A percentile compares a stretch with the other conserved stretches of the same genome.
These are phyloP conservation scores for Ogataea paraovalis DNA, from an alignment of 805 yeast species.

Conservation along the genomic window DNA sequence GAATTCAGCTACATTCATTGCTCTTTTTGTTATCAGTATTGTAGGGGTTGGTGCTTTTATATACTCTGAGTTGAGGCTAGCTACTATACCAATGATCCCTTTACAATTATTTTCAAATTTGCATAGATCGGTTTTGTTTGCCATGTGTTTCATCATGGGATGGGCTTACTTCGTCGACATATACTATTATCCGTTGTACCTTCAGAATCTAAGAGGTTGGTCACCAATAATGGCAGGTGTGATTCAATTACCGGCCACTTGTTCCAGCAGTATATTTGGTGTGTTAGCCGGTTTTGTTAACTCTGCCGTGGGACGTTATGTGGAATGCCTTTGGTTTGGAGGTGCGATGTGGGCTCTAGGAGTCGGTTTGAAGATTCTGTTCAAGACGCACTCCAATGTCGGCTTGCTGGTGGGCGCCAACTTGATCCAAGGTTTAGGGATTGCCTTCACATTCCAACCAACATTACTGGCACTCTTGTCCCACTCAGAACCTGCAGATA, in stretches of 20 bases:
- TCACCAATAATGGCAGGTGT: conserved; percentile 38
- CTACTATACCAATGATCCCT: conserved; percentile 49
- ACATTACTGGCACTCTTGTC: conserved; percentile 48
- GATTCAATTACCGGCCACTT: conserved; percentile 38
- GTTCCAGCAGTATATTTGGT: conserved; percentile 31
- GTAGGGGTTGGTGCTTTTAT: conserved; percentile 37
- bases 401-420: conserved; percentile 35
- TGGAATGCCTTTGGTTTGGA: conserved; percentile 22
- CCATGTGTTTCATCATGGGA: conserved; percentile 40
- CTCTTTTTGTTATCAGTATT: conserved; percentile 38
- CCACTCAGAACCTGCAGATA: conserved; percentile 41
- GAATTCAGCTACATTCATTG: conserved; percentile 31
- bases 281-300: conserved; percentile 41
- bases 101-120: conserved; percentile 34
- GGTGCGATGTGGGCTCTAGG: conserved; percentile 39
- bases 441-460: conserved; percentile 48
- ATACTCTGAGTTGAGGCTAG: conserved; percentile 40
- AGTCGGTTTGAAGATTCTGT: conserved; percentile 33
- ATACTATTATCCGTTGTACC: conserved; percentile 43
- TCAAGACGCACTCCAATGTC: conserved; percentile 27
- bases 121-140: conserved; percentile 30
- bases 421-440: conserved; percentile 36
- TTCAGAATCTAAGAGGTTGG: conserved; percentile 39
- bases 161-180: conserved; percentile 42
- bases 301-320: conserved; percentile 38